Evolutionary conservation across 768 basidiomycete species (phyloP), one percentile per base, ranked within the genome.

Genomic region (Rhizopogon vesiculosus): DNA sequence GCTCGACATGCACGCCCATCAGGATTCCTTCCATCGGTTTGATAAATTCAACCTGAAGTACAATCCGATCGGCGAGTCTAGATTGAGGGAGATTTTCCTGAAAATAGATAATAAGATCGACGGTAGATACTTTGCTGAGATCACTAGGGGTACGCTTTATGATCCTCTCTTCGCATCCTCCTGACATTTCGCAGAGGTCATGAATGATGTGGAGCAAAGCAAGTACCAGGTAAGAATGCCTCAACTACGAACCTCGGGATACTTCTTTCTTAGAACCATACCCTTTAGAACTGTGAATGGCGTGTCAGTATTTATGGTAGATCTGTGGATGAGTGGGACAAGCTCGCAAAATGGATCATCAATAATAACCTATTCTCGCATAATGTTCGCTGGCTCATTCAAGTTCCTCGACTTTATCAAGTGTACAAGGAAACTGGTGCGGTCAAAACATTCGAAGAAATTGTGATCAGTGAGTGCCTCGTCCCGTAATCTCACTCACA

Each of bases 31-130:
- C 79, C 96, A 99, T 69, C 89, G 97, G 13, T 98, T 97, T 66
- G 97, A 97, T 75, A 93, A 96, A 67, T 98, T 98, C 75, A 98
- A 98, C 63, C 76, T 97, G 42, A 93, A 98, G 71, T 98, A 98
- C 69, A 97, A 97, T 63, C 95, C 94, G 0, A 93, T 94, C 57
- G 97, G 97, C 55, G 95, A 98, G 72, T 94, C 91, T 4, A 78
- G 97, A 33, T 73, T 99, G 59, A 78, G 97, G 45, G 97, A 99
- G 72, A 98, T 99, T 61, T 99, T 99, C 76, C 70, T 99, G 57
- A 99, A 99, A 76, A 97, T 95, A 2, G 97, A 99, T 66, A 99
- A 99, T 67, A 86, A 84, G 58, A 91, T 98, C 51, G 72, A 93
- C 61, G 97, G 97, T 2, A 78, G 87, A 45, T 99, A 99, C 68